phyloP scores from a whole-genome alignment of 306 rosid genomes.

The Canavalia ensiformis region DNA sequence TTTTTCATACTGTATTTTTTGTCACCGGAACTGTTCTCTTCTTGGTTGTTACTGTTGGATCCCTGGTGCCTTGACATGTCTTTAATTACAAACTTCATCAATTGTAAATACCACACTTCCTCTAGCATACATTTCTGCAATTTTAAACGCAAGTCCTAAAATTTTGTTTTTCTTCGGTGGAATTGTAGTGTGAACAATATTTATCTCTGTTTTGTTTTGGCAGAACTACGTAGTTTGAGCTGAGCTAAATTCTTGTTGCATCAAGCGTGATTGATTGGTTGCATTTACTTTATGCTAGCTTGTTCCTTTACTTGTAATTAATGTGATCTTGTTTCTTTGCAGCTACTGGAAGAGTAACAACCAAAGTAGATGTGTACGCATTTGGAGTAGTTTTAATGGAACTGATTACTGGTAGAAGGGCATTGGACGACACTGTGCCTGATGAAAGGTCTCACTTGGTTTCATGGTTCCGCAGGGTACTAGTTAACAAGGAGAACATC shows the following conservation, averaged over 20 bases:
- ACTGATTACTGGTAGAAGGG: conserved; percentile 76
- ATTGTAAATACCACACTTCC: conserved; percentile 21
- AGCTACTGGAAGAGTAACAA: conserved; percentile 95
- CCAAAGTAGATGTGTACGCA: conserved; percentile 89
- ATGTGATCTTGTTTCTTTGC: conserved; percentile 38
- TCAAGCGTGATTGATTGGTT: conserved; percentile 7
- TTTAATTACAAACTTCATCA: neutral
- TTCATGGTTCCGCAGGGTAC: conserved; percentile 86
- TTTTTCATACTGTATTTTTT: neutral
- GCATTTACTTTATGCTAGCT: conserved; percentile 5
- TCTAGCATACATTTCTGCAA: conserved; percentile 4
- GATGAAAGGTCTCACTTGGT: conserved; percentile 87
- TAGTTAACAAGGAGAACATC: conserved; percentile 78
- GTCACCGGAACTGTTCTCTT: neutral
- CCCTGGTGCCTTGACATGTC: neutral
- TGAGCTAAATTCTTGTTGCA: conserved; percentile 4
- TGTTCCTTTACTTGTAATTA: conserved; percentile 40
- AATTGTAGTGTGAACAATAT: neutral
- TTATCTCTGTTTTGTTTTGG: conserved; percentile 2
- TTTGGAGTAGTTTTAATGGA: conserved; percentile 94
- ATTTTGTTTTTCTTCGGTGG: conserved; percentile 23
- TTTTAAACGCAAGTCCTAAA: neutral
- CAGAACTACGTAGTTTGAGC: conserved; percentile 2
- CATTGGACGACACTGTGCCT: conserved; percentile 80
- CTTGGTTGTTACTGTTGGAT: neutral